Base-by-base conservation (phyloP, 2,329 filamentous ascomycete genomes). In the Phaeoacremonium minimum region DNA sequence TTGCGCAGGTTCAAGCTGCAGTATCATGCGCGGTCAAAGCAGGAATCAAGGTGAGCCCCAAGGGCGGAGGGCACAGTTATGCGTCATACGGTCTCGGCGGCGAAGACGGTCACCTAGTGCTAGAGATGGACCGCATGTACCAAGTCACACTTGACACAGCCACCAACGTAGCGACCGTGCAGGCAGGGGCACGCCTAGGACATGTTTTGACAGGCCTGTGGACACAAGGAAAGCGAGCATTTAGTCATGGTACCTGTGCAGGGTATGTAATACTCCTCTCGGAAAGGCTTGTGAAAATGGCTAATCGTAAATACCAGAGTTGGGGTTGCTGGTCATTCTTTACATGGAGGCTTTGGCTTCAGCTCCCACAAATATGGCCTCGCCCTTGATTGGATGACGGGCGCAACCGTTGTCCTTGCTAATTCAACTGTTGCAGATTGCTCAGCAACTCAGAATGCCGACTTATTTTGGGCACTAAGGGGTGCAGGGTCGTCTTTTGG, bases 11-110 rank as follows among this genome's bases (percentile, higher is more conserved):
- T 5, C 64, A 66, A 31, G 60, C 64, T 37, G 66, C 68, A 6
- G 66, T 76, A 5, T 46, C 54, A 5, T 75, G 70, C 45, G 71
- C 67, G 19, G 51, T 49, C 7, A 41, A 60, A 40, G 48, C 55
- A n/a, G 55, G 56, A 6, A 44, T 71, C 39, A 70, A 68, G 49
- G 66, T 73, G 11, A 69, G 66, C 33, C 63, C 70, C 18, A 68
- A 67, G 43, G 63, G 65, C 36, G 71, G 71, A 18, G 72, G 71
- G 4, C 72, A 75, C 49, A 70, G 64, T 4, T 76, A 75, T 43
- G 69, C 64, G 1, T 67, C 64, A 1, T 67, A 64, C 41, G 67
- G 67, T 5, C 60, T 69, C 1, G 69, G 69, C 19, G 70, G 70
- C 7, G 61, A 69, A 46, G 57, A 73, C 38, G 69, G 69, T 4